phyloP scores from a whole-genome alignment of 805 yeast genomes.

The Nakazawaea holstii region DNA sequence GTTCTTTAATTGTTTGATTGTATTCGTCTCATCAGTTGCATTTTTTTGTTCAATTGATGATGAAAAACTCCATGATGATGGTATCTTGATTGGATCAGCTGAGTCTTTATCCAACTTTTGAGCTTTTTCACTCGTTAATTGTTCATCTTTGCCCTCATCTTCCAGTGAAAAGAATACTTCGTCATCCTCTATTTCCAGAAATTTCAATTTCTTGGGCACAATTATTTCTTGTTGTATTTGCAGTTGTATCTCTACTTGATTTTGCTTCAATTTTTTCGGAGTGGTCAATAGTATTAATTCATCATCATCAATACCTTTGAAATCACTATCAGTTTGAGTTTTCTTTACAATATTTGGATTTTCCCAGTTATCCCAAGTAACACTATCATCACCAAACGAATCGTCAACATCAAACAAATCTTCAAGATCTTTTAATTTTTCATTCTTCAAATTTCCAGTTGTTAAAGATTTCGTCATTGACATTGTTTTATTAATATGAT shows the following conservation, averaged over 20 bases:
- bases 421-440: slow-evolving; percentile 4
- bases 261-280: neutral
- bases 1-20: neutral
- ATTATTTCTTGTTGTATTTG: neutral
- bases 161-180: neutral
- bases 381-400: slow-evolving; percentile 4
- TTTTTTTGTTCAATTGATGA: neutral
- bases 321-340: neutral
- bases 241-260: neutral
- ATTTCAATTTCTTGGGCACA: neutral
- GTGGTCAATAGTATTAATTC: slow-evolving; percentile 1
- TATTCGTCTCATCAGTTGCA: neutral
- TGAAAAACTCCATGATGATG: slow-evolving; percentile 1
- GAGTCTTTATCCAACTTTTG: neutral
- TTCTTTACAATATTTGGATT: too few species aligned
- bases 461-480: neutral
- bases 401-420: slow-evolving; percentile 3
- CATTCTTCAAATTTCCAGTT: neutral
- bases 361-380: neutral
- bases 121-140: neutral
- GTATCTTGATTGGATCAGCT: neutral
- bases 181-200: neutral
- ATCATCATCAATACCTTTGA: slow-evolving; percentile 4
- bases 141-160: neutral
- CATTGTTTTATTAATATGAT: neutral